phyloP scores from a whole-genome alignment of 257 asterid species.

The Jacaranda copaia region DNA sequence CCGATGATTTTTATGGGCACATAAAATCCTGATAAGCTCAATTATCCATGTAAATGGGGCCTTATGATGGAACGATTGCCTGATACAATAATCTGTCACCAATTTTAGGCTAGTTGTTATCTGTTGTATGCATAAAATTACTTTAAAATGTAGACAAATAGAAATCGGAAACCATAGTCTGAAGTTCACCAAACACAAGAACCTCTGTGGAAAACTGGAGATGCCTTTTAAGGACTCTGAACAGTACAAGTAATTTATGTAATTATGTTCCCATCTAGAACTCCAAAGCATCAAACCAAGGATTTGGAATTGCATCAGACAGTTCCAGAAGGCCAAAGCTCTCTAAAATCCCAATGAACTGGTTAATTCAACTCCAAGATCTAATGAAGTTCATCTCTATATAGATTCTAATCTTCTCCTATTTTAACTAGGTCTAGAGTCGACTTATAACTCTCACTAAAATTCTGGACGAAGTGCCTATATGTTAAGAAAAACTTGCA shows the following conservation, averaged over 20 bases:
- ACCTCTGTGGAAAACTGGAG: neutral
- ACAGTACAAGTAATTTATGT: neutral
- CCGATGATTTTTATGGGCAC: neutral
- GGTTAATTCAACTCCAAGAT: no score
- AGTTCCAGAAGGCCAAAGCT: neutral
- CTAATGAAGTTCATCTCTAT: slow-evolving; percentile 1
- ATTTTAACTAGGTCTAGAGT: neutral
- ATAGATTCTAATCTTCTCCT: no score
- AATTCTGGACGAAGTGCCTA: neutral
- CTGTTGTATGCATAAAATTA: slow-evolving; percentile 10
- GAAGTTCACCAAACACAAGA: slow-evolving; percentile 21
- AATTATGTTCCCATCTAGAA: neutral
- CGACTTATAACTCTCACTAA: neutral
- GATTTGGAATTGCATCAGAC: neutral
- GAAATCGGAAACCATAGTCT: neutral
- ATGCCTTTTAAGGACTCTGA: slow-evolving; percentile 7
- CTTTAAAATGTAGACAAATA: neutral
- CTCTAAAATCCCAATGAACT: no score
- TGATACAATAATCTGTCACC: neutral
- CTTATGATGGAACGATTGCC: neutral
- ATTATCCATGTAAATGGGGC: neutral
- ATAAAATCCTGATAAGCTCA: neutral
- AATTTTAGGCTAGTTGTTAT: neutral
- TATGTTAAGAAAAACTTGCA: no score
- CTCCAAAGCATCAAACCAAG: neutral